Percentiles rank a stretch among this genome's conserved stretches.
Evolutionary conservation across 1,139 yeast species (phyloP).

Genomic region (Yamadazyma jaroonii): DNA sequence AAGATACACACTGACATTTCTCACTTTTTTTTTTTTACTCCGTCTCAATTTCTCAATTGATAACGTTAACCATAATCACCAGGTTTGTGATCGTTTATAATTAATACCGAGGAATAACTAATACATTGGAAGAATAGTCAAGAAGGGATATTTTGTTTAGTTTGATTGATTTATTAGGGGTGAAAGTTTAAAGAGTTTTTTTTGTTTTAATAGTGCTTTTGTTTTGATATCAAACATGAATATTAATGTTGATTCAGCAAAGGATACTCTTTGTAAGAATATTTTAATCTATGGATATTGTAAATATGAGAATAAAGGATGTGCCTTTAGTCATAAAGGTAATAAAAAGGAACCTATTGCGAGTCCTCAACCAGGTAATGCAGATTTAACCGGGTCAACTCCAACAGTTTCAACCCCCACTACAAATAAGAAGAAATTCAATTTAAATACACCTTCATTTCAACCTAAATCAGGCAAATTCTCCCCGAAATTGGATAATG

Average conservation of each 20-base stretch:
- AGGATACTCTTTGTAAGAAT: slow-evolving; percentile 81
- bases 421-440: slow-evolving; percentile 36
- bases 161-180: too few relatives aligned
- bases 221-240: slow-evolving; percentile 25
- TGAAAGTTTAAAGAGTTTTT: too few relatives aligned
- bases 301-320: slow-evolving; percentile 85
- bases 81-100: too few relatives aligned
- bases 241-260: slow-evolving; percentile 54
- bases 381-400: background rate
- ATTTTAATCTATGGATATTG: slow-evolving; percentile 86
- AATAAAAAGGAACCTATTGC: slow-evolving; percentile 6
- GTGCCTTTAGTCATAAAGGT: slow-evolving; percentile 66
- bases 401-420: slow-evolving; percentile 6
- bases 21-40: too few relatives aligned
- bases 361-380: background rate
- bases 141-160: too few relatives aligned
- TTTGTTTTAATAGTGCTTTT: too few relatives aligned
- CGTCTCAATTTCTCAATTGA: too few relatives aligned
- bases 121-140: too few relatives aligned
- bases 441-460: slow-evolving; percentile 64
- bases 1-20: slow-evolving; percentile 31
- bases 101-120: too few relatives aligned
- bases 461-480: slow-evolving; percentile 54
- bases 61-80: too few relatives aligned
- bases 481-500: slow-evolving; percentile 55